phyloP scores from a whole-genome alignment of 805 yeast genomes.

The Myxozyma kluyveri region DNA sequence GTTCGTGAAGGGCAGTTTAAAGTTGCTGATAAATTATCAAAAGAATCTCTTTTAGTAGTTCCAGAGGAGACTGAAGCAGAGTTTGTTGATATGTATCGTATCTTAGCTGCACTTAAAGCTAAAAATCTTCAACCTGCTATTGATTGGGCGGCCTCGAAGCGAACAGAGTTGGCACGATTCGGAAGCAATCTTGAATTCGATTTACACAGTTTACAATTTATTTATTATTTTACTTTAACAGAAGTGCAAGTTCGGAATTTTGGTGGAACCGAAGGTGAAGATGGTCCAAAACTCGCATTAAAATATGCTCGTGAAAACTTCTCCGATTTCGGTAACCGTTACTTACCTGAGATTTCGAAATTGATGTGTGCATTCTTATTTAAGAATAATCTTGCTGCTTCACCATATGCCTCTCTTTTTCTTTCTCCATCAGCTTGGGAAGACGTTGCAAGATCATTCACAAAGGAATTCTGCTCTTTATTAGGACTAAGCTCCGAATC shows the following conservation, averaged over 20 bases:
- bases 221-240: constrained; percentile 33
- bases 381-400: constrained; percentile 26
- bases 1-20: constrained; percentile 48
- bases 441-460: constrained; percentile 40
- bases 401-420: constrained; percentile 33
- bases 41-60: constrained; percentile 34
- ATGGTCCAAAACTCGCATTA: constrained; percentile 36
- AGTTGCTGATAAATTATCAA: constrained; percentile 37
- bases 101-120: constrained; percentile 41
- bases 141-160: constrained; percentile 45
- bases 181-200: constrained; percentile 49
- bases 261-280: background rate
- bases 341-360: constrained; percentile 46
- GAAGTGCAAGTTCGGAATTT: background rate
- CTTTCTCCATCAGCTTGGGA: constrained; percentile 36
- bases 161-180: constrained; percentile 34
- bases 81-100: constrained; percentile 46
- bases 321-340: constrained; percentile 43
- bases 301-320: constrained; percentile 47
- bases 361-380: constrained; percentile 44
- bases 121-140: constrained; percentile 48
- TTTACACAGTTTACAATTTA: constrained; percentile 46
- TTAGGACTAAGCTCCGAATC: constrained; percentile 53
- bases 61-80: constrained; percentile 39
- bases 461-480: constrained; percentile 50